These are phyloP conservation scores for Wickerhamomyces xylosicus DNA, from an alignment of 805 yeast genomes.

Conservation along the genomic window DNA sequence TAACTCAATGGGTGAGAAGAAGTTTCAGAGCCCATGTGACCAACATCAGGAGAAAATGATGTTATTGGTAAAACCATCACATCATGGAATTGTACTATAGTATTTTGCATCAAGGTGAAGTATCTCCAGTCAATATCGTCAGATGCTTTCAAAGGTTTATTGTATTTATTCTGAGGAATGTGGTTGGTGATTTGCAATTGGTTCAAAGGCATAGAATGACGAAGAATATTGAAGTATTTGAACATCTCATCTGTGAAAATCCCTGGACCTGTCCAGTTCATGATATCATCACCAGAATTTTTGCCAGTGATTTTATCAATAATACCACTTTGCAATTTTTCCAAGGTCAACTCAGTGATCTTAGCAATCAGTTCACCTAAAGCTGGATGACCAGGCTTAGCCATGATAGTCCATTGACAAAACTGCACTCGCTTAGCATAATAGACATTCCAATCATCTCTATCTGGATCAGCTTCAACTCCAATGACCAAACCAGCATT, in stretches of 20 bases:
- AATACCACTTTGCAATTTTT: conserved; percentile 35
- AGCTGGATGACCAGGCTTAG: conserved; percentile 87
- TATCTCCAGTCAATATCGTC: conserved; percentile 44
- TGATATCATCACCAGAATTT: conserved; percentile 65
- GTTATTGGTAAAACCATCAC: conserved; percentile 66
- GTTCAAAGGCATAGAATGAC: conserved; percentile 1
- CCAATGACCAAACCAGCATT: conserved; percentile 78
- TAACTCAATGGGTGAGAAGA: conserved; percentile 39
- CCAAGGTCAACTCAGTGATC: conserved; percentile 66
- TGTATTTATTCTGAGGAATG: conserved; percentile 16
- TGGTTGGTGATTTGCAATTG: conserved; percentile 7
- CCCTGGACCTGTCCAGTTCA: conserved; percentile 97
- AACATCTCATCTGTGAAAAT: conserved; percentile 85
- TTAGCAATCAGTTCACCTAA: conserved; percentile 69
- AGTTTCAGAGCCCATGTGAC: conserved; percentile 52
- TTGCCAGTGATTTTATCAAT: conserved; percentile 41
- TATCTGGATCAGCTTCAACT: conserved; percentile 94
- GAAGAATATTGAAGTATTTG: conserved; percentile 55
- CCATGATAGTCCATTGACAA: conserved; percentile 94
- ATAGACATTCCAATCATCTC: conserved; percentile 91
- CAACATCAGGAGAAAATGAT: conserved; percentile 56
- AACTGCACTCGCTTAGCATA: conserved; percentile 89
- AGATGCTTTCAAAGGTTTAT: conserved; percentile 19
- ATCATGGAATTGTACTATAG: conserved; percentile 49
- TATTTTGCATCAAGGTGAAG: conserved; percentile 49